Base-by-base conservation (phyloP, 2,329 filamentous ascomycete genomes). In the Neoscytalidium dimidiatum region DNA sequence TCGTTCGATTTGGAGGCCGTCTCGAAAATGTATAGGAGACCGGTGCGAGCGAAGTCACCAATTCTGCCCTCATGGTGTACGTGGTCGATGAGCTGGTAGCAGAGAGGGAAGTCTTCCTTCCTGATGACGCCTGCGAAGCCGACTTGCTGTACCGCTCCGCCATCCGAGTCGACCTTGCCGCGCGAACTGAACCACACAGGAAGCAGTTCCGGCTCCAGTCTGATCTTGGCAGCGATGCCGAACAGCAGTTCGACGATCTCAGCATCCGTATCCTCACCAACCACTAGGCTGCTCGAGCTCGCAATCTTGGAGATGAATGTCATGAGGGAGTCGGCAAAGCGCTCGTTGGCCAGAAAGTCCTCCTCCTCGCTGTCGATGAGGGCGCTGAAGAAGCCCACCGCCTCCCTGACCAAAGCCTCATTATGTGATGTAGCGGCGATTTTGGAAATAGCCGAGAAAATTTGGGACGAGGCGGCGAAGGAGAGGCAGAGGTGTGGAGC, bases 331-430 rank as follows among this genome's bases (percentile, higher is more conserved):
- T 89, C 87, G 2, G 95, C 92, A 75, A 99, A 99, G 63, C 87
- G 85, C 33, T 90, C 86, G 73, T 91, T 96, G 73, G 96, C 92
- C 53, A 97, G 87, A 73, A 98, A 96, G 38, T 93, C 92, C 75
- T 97, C 95, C 79, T 97, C 94, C 77, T 98, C 95, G 76, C 93
- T 95, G 79, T 99, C 95, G 72, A 98, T 92, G 68, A 99, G 85
- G 17, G 92, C 93, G 65, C 92, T 92, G 78, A 97, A 97, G 74
- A 97, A 89, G 44, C 90, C 83, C 41, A 97, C 90, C 28, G 92
- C 91, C 73, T 94, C 91, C 69, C 90, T 89, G 70, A 98, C 90
- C 73, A 97, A 90, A 73, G 88, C 90, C 71, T 96, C 91, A 77
- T 96, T 91, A 75, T 92, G 90, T 33, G 91, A 93, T 0, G 90